phyloP scores from a whole-genome alignment of 805 yeast species.

The Blastobotrys muscicola region DNA sequence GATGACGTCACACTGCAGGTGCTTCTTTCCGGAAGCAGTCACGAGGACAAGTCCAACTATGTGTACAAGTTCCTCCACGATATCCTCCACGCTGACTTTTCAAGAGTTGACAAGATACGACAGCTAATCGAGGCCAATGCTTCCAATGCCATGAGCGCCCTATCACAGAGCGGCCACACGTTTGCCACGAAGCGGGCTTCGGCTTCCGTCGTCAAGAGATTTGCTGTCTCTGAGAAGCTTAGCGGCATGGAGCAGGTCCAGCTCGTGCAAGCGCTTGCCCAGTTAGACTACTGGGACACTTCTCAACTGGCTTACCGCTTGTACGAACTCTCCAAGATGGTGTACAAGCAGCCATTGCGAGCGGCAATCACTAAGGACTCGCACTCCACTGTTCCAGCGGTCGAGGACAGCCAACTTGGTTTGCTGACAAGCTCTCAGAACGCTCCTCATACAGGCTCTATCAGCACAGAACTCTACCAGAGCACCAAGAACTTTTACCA shows the following conservation, averaged over 20 bases:
- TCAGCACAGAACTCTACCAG: background rate
- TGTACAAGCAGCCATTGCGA: too few species aligned
- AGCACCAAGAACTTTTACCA: conserved; percentile 40
- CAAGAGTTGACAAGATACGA: conserved; percentile 49
- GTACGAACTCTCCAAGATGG: conserved; percentile 19
- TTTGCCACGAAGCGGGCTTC: conserved; percentile 68
- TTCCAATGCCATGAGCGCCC: conserved; percentile 64
- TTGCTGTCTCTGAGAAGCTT: conserved; percentile 56
- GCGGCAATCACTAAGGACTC: conserved; percentile 9
- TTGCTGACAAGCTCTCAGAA: too few species aligned
- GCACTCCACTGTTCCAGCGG: conserved; percentile 9
- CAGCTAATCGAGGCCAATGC: conserved; percentile 65
- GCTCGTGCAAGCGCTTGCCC: conserved; percentile 53
- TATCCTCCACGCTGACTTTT: conserved; percentile 56
- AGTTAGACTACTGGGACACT: conserved; percentile 11
- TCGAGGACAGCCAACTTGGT: too few species aligned
- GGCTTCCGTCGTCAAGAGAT: conserved; percentile 43
- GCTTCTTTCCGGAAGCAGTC: conserved; percentile 55
- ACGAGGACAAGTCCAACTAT: conserved; percentile 51
- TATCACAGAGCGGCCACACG: conserved; percentile 83
- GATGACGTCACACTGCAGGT: conserved; percentile 37
- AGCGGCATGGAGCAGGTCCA: conserved; percentile 72
- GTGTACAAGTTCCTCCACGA: conserved; percentile 61
- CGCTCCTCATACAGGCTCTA: background rate
- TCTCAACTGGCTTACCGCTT: conserved; percentile 42